Evolutionary conservation across 2,329 filamentous ascomycete genomes (phyloP).

Genomic region (Thielaviopsis musarum): DNA sequence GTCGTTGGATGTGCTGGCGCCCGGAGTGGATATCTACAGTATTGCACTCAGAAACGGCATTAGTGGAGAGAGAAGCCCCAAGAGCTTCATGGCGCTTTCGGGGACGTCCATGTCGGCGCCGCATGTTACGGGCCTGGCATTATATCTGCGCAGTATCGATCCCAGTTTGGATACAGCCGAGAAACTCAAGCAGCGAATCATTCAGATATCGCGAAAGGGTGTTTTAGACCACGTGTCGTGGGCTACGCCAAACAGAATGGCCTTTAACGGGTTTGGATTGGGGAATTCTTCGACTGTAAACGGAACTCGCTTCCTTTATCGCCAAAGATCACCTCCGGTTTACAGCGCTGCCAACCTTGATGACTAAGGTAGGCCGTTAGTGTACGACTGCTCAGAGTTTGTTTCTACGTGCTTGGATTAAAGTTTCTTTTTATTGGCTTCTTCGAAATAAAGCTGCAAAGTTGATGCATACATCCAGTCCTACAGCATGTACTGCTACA

Average conservation of each 20-base stretch:
- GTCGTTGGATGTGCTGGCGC: conserved; percentile 27
- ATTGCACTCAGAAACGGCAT: neutral
- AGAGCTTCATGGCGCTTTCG: neutral
- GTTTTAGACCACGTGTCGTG: neutral
- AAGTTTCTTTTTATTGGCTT: neutral
- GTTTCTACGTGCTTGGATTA: neutral
- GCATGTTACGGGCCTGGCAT: conserved; percentile 8
- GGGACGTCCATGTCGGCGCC: conserved; percentile 11
- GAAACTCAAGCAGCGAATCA: neutral
- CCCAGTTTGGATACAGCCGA: neutral
- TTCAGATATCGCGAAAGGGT: neutral
- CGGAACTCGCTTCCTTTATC: neutral
- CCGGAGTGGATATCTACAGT: conserved; percentile 21
- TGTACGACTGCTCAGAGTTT: no score
- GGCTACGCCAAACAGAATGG: neutral
- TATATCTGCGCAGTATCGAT: conserved; percentile 5
- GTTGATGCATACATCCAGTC: no score
- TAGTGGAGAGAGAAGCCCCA: neutral
- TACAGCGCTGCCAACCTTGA: neutral
- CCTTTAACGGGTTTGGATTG: neutral
- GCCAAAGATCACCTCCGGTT: neutral
- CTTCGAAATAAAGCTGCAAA: neutral
- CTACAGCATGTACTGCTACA: no score
- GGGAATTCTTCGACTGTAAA: neutral
- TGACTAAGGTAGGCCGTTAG: neutral